A percentile compares a stretch with the other conserved stretches of the same genome.
Conservation (phyloP, 768 basidiomycete genomes). For the Dentipellis sp. region DNA sequence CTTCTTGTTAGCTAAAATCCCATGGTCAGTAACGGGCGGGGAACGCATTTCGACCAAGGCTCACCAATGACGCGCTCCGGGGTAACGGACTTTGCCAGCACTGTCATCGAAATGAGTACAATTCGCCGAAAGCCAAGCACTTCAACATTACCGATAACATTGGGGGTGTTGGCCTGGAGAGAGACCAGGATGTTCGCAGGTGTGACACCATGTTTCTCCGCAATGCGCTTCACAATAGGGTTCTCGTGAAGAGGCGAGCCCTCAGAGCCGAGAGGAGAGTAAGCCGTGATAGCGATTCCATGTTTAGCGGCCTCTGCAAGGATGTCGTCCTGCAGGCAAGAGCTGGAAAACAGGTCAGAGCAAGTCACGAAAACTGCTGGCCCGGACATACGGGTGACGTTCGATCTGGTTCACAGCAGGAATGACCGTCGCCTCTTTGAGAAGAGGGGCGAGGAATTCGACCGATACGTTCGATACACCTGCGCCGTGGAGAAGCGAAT, state of each 20-base stretch:
- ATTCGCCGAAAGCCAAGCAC: constrained; percentile 24
- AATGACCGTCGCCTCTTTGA: constrained; percentile 43
- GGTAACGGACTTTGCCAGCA: constrained; percentile 10
- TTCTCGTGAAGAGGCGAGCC: constrained; percentile 59
- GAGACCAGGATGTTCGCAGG: constrained; percentile 66
- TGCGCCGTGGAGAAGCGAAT: constrained; percentile 4
- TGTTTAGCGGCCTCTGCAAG: constrained; percentile 50
- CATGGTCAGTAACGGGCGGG: not conserved
- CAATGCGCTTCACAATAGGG: constrained; percentile 49
- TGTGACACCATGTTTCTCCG: constrained; percentile 46
- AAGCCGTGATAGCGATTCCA: constrained; percentile 67
- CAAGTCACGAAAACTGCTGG: not conserved
- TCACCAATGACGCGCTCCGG: constrained; percentile 26
- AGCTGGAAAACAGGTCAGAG: constrained; percentile 23
- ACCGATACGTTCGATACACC: constrained; percentile 68
- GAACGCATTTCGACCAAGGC: not conserved
- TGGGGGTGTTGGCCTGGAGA: constrained; percentile 59
- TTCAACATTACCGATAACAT: constrained; percentile 25
- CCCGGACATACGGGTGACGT: constrained; percentile 47
- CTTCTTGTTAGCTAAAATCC: constrained; percentile 32
- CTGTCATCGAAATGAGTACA: constrained; percentile 10
- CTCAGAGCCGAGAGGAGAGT: constrained; percentile 72
- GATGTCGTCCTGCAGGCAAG: constrained; percentile 59
- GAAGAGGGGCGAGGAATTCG: constrained; percentile 50
- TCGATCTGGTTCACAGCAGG: constrained; percentile 81